phyloP scores from a whole-genome alignment of 1,139 yeast genomes.

The Blastobotrys ciferrii region DNA sequence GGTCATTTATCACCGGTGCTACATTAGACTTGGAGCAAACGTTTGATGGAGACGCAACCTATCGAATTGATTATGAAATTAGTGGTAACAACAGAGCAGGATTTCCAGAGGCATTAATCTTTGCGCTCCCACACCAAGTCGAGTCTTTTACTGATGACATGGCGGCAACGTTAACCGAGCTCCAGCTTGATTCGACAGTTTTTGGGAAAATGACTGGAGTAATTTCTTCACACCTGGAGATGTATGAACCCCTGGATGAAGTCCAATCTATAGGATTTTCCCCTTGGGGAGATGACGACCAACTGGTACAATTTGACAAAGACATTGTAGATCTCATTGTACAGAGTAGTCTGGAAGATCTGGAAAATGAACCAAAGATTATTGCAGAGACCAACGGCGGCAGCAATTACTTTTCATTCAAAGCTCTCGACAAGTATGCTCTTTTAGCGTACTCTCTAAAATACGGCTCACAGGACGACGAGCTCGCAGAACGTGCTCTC shows the following conservation, averaged over 20 bases:
- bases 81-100: conserved; percentile 49
- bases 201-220: conserved; percentile 65
- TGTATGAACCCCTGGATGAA: conserved; percentile 54
- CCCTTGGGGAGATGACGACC: conserved; percentile 50
- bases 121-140: conserved; percentile 71
- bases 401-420: conserved; percentile 63
- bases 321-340: conserved; percentile 36
- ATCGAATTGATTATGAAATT: conserved; percentile 46
- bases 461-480: conserved; percentile 46
- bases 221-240: conserved; percentile 47
- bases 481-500: conserved; percentile 44
- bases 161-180: conserved; percentile 43
- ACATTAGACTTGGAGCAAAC: conserved; percentile 38
- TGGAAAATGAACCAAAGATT: conserved; percentile 39
- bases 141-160: conserved; percentile 36
- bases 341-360: conserved; percentile 2
- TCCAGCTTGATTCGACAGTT: conserved; percentile 54
- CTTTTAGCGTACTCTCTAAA: conserved; percentile 58
- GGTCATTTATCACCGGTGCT: conserved; percentile 49
- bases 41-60: conserved; percentile 43
- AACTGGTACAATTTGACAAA: conserved; percentile 13
- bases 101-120: conserved; percentile 52
- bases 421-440: conserved; percentile 66
- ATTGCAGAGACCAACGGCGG: conserved; percentile 45
- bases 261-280: conserved; percentile 51